A percentile compares a stretch with the other conserved stretches of the same genome.
These are phyloP conservation scores for Ophiocordyceps robertsii DNA, from an alignment of 2,329 filamentous ascomycete species.

Conservation along the genomic window DNA sequence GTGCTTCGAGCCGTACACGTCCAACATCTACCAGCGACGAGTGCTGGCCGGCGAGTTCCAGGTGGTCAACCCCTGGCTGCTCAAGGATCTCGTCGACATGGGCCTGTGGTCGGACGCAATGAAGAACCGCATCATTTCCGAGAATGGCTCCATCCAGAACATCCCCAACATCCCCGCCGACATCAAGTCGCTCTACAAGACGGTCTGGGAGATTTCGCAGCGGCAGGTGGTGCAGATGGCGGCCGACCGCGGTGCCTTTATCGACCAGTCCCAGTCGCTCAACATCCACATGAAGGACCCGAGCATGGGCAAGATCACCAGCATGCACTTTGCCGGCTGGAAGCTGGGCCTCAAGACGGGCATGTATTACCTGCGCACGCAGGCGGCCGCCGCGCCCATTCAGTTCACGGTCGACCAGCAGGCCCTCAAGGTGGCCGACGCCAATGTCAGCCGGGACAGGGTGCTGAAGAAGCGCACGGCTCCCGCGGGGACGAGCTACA, in stretches of 20 bases:
- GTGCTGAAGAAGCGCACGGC: constrained; percentile 57
- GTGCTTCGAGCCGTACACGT: constrained; percentile 99
- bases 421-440: constrained; percentile 77
- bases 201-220: constrained; percentile 98
- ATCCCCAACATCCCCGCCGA: constrained; percentile 94
- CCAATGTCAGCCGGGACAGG: constrained; percentile 54
- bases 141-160: constrained; percentile 90
- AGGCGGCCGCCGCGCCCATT: constrained; percentile 91
- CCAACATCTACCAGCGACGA: constrained; percentile 98
- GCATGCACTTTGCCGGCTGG: constrained; percentile 99
- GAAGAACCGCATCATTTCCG: constrained; percentile 99
- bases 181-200: constrained; percentile 97
- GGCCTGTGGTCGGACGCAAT: constrained; percentile 98
- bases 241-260: constrained; percentile 94
- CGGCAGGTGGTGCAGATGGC: constrained; percentile 94
- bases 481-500: constrained; percentile 38
- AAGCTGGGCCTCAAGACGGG: constrained; percentile 98
- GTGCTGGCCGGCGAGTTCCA: constrained; percentile 98
- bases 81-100: constrained; percentile 96
- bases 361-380: constrained; percentile 99
- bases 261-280: constrained; percentile 96
- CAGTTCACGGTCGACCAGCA: constrained; percentile 99
- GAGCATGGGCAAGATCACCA: constrained; percentile 99
- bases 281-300: constrained; percentile 99
- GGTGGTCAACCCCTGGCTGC: constrained; percentile 96